Evolutionary conservation across 2,329 filamentous ascomycete genomes (phyloP), one percentile per base, ranked within the genome.

Genomic region (Beauveria pseudobassiana): DNA sequence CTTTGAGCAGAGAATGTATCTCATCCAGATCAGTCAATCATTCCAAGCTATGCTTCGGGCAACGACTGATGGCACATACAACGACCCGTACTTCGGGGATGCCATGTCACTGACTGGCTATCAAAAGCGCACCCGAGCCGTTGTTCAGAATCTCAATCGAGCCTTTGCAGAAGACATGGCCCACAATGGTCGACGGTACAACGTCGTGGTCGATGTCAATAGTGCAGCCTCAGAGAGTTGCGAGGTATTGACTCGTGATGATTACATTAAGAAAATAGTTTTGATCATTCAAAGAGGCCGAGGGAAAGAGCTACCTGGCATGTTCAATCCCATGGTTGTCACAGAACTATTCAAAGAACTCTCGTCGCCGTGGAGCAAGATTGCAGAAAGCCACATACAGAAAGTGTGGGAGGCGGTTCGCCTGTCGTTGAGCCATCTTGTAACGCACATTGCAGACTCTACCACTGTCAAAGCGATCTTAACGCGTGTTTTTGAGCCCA

Each of bases 261-360:
- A 64, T 0, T 72, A 67, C 5, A 54, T 71, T 5, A 3, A 63
- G 3, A 63, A 70, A 0, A 65, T 73, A 18, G 61, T 64, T 2
- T 63, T 65, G 8, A 77, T 69, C 5, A 69, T 74, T 58, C 26
- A 59, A 5, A 65, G 48, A n/a, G 66, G 49, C 43, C 65, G 69
- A n/a, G 71, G 70, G 2, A 72, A 79, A 5, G 87, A 89, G 67
- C 71, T 89, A 0, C 82, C 83, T 0, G 84, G 86, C 0, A 83
- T 76, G 0, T 87, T 85, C 69, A 86, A 86, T 63, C 80, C 85
- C 0, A 68, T 84, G 59, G 73, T 88, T 10, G 77, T 89, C 0
- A 73, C 75, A 0, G 80, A 87, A 24, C 69, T 90, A 0, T 89
- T 89, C 67, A 73, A 73, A 22, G 78, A 86, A 51, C 85, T 89